Percentiles rank a stretch among this genome's conserved stretches.
Conservation (phyloP, 2,329 filamentous ascomycete species). For the Talaromyces albobiverticillius region DNA sequence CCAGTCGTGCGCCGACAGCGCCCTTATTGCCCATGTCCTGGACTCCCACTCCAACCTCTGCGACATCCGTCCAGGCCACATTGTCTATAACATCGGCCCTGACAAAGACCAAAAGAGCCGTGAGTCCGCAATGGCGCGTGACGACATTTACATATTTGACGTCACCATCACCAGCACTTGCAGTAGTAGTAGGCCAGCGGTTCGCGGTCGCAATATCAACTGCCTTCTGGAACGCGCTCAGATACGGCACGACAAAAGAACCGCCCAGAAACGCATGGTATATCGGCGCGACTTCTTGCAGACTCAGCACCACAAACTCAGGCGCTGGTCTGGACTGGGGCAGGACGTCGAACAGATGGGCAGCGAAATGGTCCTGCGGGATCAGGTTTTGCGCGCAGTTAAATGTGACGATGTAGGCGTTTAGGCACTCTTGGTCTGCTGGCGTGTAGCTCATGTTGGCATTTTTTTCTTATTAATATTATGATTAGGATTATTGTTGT, state of each 20-base stretch:
- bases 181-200: slow-evolving; percentile 24
- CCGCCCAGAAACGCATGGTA: slow-evolving; percentile 82
- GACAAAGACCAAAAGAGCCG: slow-evolving; percentile 81
- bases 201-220: slow-evolving; percentile 65
- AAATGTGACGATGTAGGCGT: slow-evolving; percentile 79
- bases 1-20: slow-evolving; percentile 73
- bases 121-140: slow-evolving; percentile 80
- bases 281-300: slow-evolving; percentile 89
- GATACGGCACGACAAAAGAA: slow-evolving; percentile 72
- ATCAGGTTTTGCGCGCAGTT: slow-evolving; percentile 78
- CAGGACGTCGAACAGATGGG: slow-evolving; percentile 65
- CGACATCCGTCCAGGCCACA: slow-evolving; percentile 68
- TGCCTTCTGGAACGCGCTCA: slow-evolving; percentile 67
- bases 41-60: slow-evolving; percentile 78
- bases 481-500: not conserved
- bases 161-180: slow-evolving; percentile 16
- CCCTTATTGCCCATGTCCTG: slow-evolving; percentile 95
- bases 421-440: slow-evolving; percentile 43
- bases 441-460: not conserved
- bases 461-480: not conserved
- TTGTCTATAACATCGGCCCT: slow-evolving; percentile 56
- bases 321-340: slow-evolving; percentile 52
- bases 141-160: slow-evolving; percentile 67
- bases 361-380: slow-evolving; percentile 66
- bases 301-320: slow-evolving; percentile 63